phyloP scores from a whole-genome alignment of 202 grass and related monocot genomes.

The Brachypodium distachyon region DNA sequence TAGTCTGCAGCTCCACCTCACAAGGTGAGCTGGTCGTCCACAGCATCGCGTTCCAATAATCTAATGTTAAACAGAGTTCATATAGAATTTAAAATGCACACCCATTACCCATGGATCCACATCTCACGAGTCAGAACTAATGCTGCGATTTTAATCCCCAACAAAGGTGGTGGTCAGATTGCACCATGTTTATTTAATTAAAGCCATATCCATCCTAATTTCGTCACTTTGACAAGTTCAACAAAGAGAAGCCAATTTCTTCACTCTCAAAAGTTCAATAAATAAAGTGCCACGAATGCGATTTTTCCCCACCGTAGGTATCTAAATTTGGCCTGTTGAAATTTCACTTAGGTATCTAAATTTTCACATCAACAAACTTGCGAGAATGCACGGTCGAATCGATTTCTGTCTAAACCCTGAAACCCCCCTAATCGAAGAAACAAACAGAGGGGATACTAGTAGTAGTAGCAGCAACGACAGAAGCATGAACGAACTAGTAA shows the following conservation, averaged over 20 bases:
- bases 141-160: neutral
- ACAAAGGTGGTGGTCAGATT: too few relatives aligned
- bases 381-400: neutral
- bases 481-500: neutral
- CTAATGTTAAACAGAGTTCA: neutral
- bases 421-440: neutral
- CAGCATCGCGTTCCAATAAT: neutral
- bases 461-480: neutral
- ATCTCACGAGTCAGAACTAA: slow-evolving; percentile 10
- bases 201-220: neutral
- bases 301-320: too few relatives aligned
- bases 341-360: neutral
- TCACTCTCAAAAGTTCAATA: too few relatives aligned
- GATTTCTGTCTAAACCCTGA: neutral
- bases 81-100: slow-evolving; percentile 4
- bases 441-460: neutral
- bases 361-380: neutral
- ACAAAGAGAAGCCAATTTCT: too few relatives aligned
- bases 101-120: neutral
- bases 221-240: neutral
- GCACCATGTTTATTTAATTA: neutral
- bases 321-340: too few relatives aligned
- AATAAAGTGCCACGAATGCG: too few relatives aligned
- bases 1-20: neutral
- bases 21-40: neutral